Evolutionary conservation across 2,329 filamentous ascomycete genomes (phyloP).

Genomic region (Monilinia polystroma): DNA sequence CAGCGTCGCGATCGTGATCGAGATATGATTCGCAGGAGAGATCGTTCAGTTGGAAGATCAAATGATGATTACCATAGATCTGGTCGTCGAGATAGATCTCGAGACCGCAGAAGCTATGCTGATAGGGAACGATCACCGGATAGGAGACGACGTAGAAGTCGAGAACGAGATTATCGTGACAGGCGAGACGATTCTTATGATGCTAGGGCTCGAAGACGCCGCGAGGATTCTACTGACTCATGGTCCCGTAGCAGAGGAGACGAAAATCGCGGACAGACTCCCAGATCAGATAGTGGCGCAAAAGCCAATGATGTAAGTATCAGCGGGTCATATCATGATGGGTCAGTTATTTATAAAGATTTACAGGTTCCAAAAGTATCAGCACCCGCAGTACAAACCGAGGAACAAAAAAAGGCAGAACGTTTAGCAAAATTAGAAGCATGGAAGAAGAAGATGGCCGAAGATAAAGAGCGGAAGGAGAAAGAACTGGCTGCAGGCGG

Average conservation of each 20-base stretch:
- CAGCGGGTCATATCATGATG: neutral
- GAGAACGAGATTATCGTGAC: conserved; percentile 66
- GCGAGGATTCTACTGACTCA: conserved; percentile 71
- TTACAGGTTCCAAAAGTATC: conserved; percentile 55
- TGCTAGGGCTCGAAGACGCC: conserved; percentile 56
- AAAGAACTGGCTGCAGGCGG: conserved; percentile 65
- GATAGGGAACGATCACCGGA: conserved; percentile 60
- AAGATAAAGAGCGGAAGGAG: conserved; percentile 71
- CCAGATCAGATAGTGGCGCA: conserved; percentile 48
- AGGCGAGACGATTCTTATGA: conserved; percentile 75
- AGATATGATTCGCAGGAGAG: conserved; percentile 63
- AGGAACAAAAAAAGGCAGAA: conserved; percentile 77
- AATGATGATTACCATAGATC: conserved; percentile 65
- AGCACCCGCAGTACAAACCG: conserved; percentile 54
- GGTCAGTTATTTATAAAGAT: conserved; percentile 24
- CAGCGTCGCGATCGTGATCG: conserved; percentile 62
- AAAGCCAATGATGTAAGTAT: conserved; percentile 58
- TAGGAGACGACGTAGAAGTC: conserved; percentile 58
- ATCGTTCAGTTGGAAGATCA: conserved; percentile 66
- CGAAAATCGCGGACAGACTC: conserved; percentile 57
- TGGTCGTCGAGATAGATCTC: conserved; percentile 59
- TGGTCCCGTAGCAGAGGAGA: conserved; percentile 64
- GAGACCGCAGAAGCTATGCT: conserved; percentile 59
- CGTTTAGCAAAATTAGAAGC: conserved; percentile 78
- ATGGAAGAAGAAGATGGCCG: conserved; percentile 86